Percentiles rank a stretch among this genome's conserved stretches.
Evolutionary conservation across 169 alveolate genomes (phyloP).

Genomic region (Cryptosporidium sp.): DNA sequence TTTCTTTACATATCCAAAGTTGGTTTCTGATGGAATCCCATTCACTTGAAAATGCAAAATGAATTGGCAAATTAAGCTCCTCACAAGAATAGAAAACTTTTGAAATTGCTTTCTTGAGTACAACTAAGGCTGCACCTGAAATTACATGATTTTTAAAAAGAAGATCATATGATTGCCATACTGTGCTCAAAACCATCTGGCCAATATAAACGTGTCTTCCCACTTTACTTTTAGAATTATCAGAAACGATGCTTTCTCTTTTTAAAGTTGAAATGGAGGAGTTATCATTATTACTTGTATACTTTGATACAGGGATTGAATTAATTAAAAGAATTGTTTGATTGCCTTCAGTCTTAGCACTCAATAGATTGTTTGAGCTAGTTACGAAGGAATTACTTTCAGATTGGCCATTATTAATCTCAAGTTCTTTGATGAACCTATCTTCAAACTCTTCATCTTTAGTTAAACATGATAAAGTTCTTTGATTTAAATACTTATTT

Average conservation of each 20-base stretch:
- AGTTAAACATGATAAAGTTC: slow-evolving; percentile 67
- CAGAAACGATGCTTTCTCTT: slow-evolving; percentile 49
- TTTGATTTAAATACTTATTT: slow-evolving; percentile 12
- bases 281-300: slow-evolving; percentile 15
- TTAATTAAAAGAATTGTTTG: slow-evolving; percentile 14
- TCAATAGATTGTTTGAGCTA: neutral
- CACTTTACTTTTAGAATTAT: slow-evolving; percentile 18
- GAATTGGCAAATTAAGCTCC: slow-evolving; percentile 65
- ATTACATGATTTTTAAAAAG: slow-evolving; percentile 60
- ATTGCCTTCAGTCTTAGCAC: neutral
- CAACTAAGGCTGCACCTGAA: slow-evolving; percentile 73
- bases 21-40: slow-evolving; percentile 66
- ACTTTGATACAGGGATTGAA: neutral
- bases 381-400: neutral
- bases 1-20: slow-evolving; percentile 43
- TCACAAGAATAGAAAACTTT: slow-evolving; percentile 51
- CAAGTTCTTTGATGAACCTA: slow-evolving; percentile 12
- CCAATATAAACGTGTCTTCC: slow-evolving; percentile 70
- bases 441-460: slow-evolving; percentile 56
- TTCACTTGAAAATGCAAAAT: slow-evolving; percentile 50
- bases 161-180: slow-evolving; percentile 73
- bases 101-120: slow-evolving; percentile 64
- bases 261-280: slow-evolving; percentile 35
- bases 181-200: slow-evolving; percentile 67
- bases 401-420: neutral